phyloP scores from a whole-genome alignment of 768 basidiomycete genomes.

The Podaxis sp. region DNA sequence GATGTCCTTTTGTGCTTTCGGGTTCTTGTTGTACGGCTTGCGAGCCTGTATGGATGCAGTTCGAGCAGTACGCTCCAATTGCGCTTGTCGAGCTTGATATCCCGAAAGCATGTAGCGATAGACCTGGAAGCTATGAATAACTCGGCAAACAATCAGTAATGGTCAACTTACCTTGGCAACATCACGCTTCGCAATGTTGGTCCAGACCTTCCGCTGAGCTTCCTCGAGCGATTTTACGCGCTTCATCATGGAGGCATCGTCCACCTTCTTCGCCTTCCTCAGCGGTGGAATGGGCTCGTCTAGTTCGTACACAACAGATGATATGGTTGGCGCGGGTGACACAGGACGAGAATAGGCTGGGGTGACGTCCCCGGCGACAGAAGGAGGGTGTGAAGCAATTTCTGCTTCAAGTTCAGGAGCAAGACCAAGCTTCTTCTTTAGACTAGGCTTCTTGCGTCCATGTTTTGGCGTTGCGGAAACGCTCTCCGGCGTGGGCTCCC shows the following conservation, averaged over 20 bases:
- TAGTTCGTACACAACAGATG: constrained; percentile 69
- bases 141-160: background rate
- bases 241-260: constrained; percentile 69
- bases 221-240: constrained; percentile 80
- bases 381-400: constrained; percentile 51
- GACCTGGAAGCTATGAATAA: constrained; percentile 45
- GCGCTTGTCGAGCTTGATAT: constrained; percentile 63
- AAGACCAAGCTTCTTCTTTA: constrained; percentile 57
- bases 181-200: constrained; percentile 81
- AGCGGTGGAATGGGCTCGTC: constrained; percentile 69
- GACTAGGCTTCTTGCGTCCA: constrained; percentile 53
- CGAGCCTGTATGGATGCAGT: constrained; percentile 77
- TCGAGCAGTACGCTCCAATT: constrained; percentile 75
- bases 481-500: constrained; percentile 63
- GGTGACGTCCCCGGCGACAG: constrained; percentile 68
- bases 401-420: constrained; percentile 52
- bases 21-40: constrained; percentile 68
- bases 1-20: constrained; percentile 78
- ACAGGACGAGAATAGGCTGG: constrained; percentile 68
- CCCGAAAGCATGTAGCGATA: constrained; percentile 75
- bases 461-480: constrained; percentile 49
- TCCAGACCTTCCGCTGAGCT: constrained; percentile 87
- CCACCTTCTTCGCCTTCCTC: constrained; percentile 75
- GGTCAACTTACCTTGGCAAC: constrained; percentile 66
- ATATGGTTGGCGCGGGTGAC: constrained; percentile 60